Percentiles rank a stretch among this genome's conserved stretches.
Evolutionary conservation across 2,329 filamentous ascomycete species (phyloP).

Genomic region (Mycosphaerella sp.): DNA sequence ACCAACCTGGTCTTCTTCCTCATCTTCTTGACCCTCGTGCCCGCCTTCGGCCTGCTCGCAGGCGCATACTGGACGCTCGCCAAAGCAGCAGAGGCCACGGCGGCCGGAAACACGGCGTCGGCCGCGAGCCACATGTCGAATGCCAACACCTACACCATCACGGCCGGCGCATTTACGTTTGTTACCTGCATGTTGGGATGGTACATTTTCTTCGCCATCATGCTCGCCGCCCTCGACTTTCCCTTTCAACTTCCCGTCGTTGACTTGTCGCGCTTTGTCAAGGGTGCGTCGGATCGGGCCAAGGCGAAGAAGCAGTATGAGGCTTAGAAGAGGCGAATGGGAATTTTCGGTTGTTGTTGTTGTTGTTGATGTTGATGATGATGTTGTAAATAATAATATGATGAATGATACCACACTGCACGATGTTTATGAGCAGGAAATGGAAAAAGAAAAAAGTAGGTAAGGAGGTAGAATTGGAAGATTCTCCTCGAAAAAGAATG

Average conservation of each 20-base stretch:
- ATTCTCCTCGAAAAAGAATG: neutral
- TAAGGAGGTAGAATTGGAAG: too few relatives aligned
- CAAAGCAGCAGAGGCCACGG: conserved; percentile 31
- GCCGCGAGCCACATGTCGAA: conserved; percentile 4
- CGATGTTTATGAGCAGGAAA: conserved; percentile 1
- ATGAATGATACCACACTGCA: conserved; percentile 3
- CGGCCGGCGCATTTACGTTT: conserved; percentile 46
- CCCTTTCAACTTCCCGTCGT: conserved; percentile 47
- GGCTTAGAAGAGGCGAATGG: conserved; percentile 7
- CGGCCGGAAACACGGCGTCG: conserved; percentile 20
- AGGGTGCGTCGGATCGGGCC: conserved; percentile 38
- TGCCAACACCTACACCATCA: conserved; percentile 24
- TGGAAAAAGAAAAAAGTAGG: too few relatives aligned
- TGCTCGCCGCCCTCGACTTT: conserved; percentile 49
- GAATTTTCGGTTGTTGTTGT: too few relatives aligned
- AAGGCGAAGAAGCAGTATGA: conserved; percentile 23
- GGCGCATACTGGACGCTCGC: conserved; percentile 55
- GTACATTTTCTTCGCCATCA: conserved; percentile 50
- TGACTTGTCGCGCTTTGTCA: conserved; percentile 41
- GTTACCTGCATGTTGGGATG: conserved; percentile 45
- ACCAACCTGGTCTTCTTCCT: conserved; percentile 65
- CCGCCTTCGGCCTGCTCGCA: conserved; percentile 55
- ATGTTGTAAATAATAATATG: neutral
- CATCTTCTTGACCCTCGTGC: conserved; percentile 59
- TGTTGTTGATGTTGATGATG: neutral